These are phyloP conservation scores for Metarhizium anisopliae DNA, from an alignment of 2,329 filamentous ascomycete genomes.

Conservation along the genomic window DNA sequence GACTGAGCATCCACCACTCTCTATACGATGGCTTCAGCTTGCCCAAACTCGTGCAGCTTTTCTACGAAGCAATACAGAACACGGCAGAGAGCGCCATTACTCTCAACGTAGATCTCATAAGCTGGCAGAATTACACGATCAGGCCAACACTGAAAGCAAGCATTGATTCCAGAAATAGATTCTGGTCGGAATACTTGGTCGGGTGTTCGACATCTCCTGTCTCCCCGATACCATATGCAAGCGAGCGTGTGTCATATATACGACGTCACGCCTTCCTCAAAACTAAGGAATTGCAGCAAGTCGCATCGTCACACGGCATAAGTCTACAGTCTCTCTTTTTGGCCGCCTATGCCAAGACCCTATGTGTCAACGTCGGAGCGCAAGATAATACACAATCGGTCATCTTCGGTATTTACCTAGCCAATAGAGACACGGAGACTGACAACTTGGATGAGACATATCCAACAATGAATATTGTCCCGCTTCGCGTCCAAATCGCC, in stretches of 20 bases:
- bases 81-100: constrained; percentile 2
- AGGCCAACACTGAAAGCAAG: constrained; percentile 4
- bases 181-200: constrained; percentile 34
- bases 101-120: constrained; percentile 5
- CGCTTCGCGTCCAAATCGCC: constrained; percentile 47
- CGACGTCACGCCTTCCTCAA: constrained; percentile 35
- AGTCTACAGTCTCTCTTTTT: constrained; percentile 69
- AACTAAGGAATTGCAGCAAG: constrained; percentile 18
- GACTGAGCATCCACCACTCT: constrained; percentile 69
- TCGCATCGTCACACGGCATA: constrained; percentile 44
- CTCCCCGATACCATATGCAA: background rate
- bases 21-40: constrained; percentile 83
- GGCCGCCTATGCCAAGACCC: constrained; percentile 53
- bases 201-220: background rate
- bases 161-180: constrained; percentile 16
- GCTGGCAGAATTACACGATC: constrained; percentile 19
- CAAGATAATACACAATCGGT: constrained; percentile 19
- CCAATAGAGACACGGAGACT: constrained; percentile 55
- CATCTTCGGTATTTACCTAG: constrained; percentile 73
- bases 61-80: constrained; percentile 8
- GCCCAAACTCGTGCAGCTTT: constrained; percentile 43
- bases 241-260: constrained; percentile 26
- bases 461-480: constrained; percentile 74
- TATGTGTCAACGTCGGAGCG: constrained; percentile 14
- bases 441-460: constrained; percentile 37